Base-by-base conservation (phyloP, 139 green algal species). In the Trebouxia sp. region DNA sequence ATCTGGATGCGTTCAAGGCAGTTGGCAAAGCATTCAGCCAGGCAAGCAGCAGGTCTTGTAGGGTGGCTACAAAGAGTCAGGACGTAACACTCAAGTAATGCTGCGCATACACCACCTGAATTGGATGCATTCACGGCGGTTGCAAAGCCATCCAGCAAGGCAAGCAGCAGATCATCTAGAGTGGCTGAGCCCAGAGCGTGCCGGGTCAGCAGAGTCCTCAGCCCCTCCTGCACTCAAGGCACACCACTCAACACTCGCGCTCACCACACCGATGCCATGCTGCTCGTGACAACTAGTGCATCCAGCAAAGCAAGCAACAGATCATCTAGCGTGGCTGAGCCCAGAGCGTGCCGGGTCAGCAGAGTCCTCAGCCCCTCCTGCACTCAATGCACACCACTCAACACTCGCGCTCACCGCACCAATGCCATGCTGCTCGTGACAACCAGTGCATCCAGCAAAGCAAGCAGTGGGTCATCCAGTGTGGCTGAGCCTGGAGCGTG, bases 141-240 rank as follows among this genome's bases (percentile, higher is more conserved):
- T n/a, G n/a, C n/a, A n/a, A n/a, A n/a, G n/a, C n/a, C n/a, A n/a
- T n/a, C n/a, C n/a, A n/a, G n/a, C n/a, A n/a, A n/a, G n/a, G n/a
- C n/a, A n/a, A n/a, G n/a, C n/a, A n/a, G n/a, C n/a, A n/a, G n/a
- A n/a, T n/a, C n/a, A n/a, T n/a, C n/a, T n/a, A n/a, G n/a, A n/a
- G n/a, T n/a, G n/a, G n/a, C n/a, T n/a, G n/a, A 47, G 35, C 32
- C 32, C 7, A 75, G 35, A 24, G 35, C 35, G 35, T 75, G 65
- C 6, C 11, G 17, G 37, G 30, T 43, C 35, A 75, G 65, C 17
- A 75, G 35, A n/a, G 65, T 47, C 15, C 37, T 37, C 14, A 75
- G 26, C 15, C 65, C 65, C 26, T 75, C 35, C 65, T 75, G 65
- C 65, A 75, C 9, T n/a, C n/a, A n/a, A n/a, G n/a, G n/a, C n/a